Base-by-base conservation (phyloP, 192 early-diverging fungal genomes). In the Chytriomyces confervae region DNA sequence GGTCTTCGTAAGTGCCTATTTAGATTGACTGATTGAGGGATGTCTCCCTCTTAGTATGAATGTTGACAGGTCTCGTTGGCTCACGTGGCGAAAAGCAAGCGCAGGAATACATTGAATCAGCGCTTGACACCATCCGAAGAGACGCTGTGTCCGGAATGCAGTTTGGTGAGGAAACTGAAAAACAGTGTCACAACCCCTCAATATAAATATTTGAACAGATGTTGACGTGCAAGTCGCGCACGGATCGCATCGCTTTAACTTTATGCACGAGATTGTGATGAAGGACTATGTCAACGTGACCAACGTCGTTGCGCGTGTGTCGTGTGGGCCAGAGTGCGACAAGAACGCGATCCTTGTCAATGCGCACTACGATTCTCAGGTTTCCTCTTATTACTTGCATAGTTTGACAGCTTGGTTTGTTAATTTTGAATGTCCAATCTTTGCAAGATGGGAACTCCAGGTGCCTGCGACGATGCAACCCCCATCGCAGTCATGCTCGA, bases 401-500 rank as follows among this genome's bases (percentile, higher is more conserved):
- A 3, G 36, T 36, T 4, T 36, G 3, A 0, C 36, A 3, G 27
- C 57, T 23, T n/a, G 23, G 1, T 61, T 18, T 4, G 2, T n/a
- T 61, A 4, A 4, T 23, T 61, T 2, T 18, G 18, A n/a, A 61
- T 18, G 24, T 27, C 24, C 24, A 27, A 23, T 18, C 57, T 23
- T 66, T 66, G 18, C 16, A 20, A 66, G 24, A 61, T 76, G 10
- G 65, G 45, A 45, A 76, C 75, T 9, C 87, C 85, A 0, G 89
- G 89, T 51, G 87, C 89, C 20, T 84, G 80, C 7, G 92, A 93
- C 80, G 92, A 93, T 83, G 92, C 84, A n/a, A 86, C 86, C 36
- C 88, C 89, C 23, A 86, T 91, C 16, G 90, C 88, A 57, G 88
- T 93, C 63, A 93, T 93, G 92, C 77, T 93, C 57, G 92, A 93